A percentile compares a stretch with the other conserved stretches of the same genome.
phyloP scores from a whole-genome alignment of 495 filamentous ascomycete species.

The Daldinia decipiens region DNA sequence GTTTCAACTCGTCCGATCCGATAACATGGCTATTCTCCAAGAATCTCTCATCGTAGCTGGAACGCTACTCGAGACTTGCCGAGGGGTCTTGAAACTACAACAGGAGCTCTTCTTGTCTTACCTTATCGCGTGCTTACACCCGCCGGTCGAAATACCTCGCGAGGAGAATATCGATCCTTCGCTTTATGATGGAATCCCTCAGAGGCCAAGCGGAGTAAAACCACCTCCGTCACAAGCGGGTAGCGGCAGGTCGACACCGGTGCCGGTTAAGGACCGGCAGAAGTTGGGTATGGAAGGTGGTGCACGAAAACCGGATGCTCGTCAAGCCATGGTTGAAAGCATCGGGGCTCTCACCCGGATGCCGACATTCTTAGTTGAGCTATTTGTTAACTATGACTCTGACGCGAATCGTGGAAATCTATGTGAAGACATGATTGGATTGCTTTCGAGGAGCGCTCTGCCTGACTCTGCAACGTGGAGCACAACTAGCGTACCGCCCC shows the following conservation, averaged over 20 bases:
- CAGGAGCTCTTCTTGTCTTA: constrained; percentile 98
- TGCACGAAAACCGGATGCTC: constrained; percentile 87
- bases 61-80: constrained; percentile 89
- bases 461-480: constrained; percentile 99
- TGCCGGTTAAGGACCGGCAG: constrained; percentile 92
- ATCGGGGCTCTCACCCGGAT: constrained; percentile 91
- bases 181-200: constrained; percentile 93
- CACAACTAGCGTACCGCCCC: constrained; percentile 94
- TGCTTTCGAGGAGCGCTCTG: constrained; percentile 93
- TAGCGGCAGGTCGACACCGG: constrained; percentile 90
- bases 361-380: constrained; percentile 91
- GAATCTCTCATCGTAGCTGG: constrained; percentile 91
- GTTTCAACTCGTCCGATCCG: constrained; percentile 95
- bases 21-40: constrained; percentile 92
- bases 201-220: constrained; percentile 86
- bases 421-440: constrained; percentile 93
- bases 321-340: constrained; percentile 98
- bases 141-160: constrained; percentile 87
- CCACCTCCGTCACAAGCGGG: constrained; percentile 77
- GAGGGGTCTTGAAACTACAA: constrained; percentile 92
- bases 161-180: constrained; percentile 91
- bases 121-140: constrained; percentile 91
- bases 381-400: constrained; percentile 98
- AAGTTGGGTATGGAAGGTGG: constrained; percentile 95
- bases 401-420: constrained; percentile 91